Evolutionary conservation across 2,329 filamentous ascomycete species (phyloP).

Genomic region (Madurella mycetomatis): DNA sequence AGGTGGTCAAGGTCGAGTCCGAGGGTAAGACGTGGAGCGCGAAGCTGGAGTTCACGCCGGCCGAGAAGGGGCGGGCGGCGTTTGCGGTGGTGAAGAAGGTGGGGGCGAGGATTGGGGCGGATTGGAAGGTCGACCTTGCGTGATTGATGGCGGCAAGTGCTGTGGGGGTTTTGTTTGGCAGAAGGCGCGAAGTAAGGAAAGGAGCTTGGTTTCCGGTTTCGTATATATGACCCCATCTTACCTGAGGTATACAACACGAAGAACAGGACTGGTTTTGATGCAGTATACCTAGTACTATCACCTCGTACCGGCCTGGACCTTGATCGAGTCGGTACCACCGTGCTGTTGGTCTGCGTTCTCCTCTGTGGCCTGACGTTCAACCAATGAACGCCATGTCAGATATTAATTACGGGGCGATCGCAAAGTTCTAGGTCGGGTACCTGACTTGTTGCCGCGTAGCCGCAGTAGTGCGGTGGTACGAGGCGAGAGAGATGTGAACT

Average conservation of each 20-base stretch:
- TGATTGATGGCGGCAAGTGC: slow-evolving; percentile 17
- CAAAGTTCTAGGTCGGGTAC: background rate
- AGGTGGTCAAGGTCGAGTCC: slow-evolving; percentile 52
- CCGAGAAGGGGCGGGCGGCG: slow-evolving; percentile 43
- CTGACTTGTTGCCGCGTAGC: background rate
- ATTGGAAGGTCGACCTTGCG: slow-evolving; percentile 45
- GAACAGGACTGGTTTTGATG: too few species aligned
- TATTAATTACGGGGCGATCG: background rate
- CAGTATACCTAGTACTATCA: too few species aligned
- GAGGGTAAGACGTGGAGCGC: slow-evolving; percentile 52
- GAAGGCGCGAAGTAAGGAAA: background rate
- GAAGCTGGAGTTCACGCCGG: slow-evolving; percentile 56
- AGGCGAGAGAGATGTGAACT: background rate
- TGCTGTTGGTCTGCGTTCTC: background rate
- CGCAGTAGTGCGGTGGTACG: slow-evolving; percentile 5
- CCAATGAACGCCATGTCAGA: background rate
- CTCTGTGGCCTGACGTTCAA: too few species aligned
- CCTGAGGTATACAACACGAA: too few species aligned
- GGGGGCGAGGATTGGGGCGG: slow-evolving; percentile 47
- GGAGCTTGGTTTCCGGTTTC: background rate
- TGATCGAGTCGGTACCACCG: too few species aligned
- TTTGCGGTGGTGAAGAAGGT: slow-evolving; percentile 52
- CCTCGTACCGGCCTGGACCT: too few species aligned
- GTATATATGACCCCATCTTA: background rate
- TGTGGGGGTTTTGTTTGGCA: background rate